These are phyloP conservation scores for Neurospora sp. DNA, from an alignment of 495 filamentous ascomycete genomes.

Conservation along the genomic window DNA sequence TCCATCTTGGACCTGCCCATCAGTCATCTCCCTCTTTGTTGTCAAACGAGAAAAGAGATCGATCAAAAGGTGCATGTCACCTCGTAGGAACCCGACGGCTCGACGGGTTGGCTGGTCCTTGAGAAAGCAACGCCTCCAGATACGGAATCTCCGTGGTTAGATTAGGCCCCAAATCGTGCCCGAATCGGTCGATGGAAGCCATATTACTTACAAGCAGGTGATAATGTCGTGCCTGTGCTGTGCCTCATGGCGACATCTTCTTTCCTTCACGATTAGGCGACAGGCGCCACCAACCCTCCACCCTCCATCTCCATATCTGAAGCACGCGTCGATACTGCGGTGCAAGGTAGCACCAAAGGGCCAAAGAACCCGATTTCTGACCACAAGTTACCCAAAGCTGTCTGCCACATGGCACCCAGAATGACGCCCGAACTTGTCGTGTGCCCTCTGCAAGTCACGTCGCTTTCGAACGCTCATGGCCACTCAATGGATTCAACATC, in stretches of 20 bases:
- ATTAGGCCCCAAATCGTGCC: not conserved
- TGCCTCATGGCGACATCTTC: not conserved
- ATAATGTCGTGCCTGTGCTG: not conserved
- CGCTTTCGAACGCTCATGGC: not conserved
- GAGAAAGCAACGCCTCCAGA: not conserved
- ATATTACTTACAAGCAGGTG: not conserved
- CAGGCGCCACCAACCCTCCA: not conserved
- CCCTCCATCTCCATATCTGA: not conserved
- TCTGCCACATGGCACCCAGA: conserved; percentile 4
- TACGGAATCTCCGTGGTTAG: not conserved
- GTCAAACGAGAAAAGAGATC: not conserved
- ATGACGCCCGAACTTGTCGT: not conserved
- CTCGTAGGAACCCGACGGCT: not conserved
- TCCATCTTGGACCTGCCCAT: not conserved
- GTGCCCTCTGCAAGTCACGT: not conserved
- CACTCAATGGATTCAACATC: not conserved
- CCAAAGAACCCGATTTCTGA: conserved; percentile 7
- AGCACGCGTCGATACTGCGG: conserved; percentile 9
- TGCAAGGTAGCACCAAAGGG: conserved; percentile 6
- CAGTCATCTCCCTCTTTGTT: not conserved
- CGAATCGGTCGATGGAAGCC: not conserved
- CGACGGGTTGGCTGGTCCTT: not conserved
- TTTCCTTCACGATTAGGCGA: not conserved
- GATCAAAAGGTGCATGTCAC: not conserved
- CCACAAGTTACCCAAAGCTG: not conserved